Evolutionary conservation across 2,329 filamentous ascomycete genomes (phyloP), one percentile per base, ranked within the genome.

Genomic region (Simplicillium sp.): DNA sequence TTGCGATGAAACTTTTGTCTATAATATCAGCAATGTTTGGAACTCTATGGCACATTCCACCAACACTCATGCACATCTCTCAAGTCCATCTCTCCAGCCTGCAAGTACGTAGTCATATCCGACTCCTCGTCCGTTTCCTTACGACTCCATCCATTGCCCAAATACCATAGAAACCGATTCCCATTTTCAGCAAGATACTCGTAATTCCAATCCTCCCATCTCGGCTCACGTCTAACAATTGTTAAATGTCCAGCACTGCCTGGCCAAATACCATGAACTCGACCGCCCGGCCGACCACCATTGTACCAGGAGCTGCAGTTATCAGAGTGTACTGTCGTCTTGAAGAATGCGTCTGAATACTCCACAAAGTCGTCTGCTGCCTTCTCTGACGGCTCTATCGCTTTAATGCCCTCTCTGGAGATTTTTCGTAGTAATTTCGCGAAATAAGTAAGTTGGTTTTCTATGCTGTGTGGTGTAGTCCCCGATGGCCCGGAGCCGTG

Each of bases 271-370:
- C 80, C 82, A 46, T 84, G 78, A 16, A 86, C 77, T 4, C 80
- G 64, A 0, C 68, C 71, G 0, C 80, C 81, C 0, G 79, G 71
- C 7, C 61, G 60, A 0, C 77, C 77, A 11, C 81, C 77, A 45
- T 87, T 87, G 44, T 82, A 82, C 83, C 83, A 87, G 0, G 76
- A 81, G 29, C 73, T 77, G 54, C 82, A 87, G 42, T 75, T 73
- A 39, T 81, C 76, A 0, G 69, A 67, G 42, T 81, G 57, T 2
- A 77, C 73, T 0, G 73, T 77, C 16, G 58, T 67, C 0, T 60
- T 55, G 49, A 77, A 77, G 53, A 76, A 78, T 1, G 69, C 67
- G 46, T 77, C 70, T 18, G 64, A 66, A 56, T 80, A 82, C 39
- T 71, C 68, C 11, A 75, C 59, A 46, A 81, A 82, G 49, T 84